Conservation (phyloP, 2,329 filamentous ascomycete species). For the Coleophoma crateriformis region DNA sequence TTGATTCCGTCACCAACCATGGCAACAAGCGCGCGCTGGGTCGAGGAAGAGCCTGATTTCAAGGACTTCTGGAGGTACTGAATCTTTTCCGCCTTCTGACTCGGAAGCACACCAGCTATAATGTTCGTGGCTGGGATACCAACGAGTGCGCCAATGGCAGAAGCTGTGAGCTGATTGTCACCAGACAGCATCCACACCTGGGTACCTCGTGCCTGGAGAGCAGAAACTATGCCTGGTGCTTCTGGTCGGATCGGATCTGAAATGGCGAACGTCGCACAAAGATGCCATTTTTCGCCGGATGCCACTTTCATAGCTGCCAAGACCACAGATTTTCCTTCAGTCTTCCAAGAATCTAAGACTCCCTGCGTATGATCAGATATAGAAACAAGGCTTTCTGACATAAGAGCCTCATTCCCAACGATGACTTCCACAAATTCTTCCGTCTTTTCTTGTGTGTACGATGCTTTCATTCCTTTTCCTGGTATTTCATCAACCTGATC, state of each 20-base stretch:
- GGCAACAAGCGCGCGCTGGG: slow-evolving; percentile 53
- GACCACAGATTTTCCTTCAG: slow-evolving; percentile 57
- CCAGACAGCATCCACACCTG: slow-evolving; percentile 90
- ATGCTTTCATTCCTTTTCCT: slow-evolving; percentile 64
- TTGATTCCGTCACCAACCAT: slow-evolving; percentile 90
- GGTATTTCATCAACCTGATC: slow-evolving; percentile 58
- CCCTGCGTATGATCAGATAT: slow-evolving; percentile 30
- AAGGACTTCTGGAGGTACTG: slow-evolving; percentile 47
- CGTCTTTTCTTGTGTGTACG: slow-evolving; percentile 29
- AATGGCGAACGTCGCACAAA: slow-evolving; percentile 67
- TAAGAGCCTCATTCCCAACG: slow-evolving; percentile 69
- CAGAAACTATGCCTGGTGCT: slow-evolving; percentile 56
- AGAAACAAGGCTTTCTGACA: slow-evolving; percentile 42
- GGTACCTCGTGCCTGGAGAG: slow-evolving; percentile 60
- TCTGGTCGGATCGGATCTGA: slow-evolving; percentile 78
- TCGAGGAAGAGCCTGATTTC: slow-evolving; percentile 17
- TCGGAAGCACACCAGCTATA: slow-evolving; percentile 81
- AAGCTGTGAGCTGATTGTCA: slow-evolving; percentile 81
- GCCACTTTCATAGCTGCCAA: slow-evolving; percentile 42
- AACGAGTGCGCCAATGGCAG: slow-evolving; percentile 68
- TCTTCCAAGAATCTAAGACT: slow-evolving; percentile 51
- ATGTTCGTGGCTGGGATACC: slow-evolving; percentile 71
- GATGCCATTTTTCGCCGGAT: slow-evolving; percentile 33
- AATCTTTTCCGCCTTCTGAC: slow-evolving; percentile 73
- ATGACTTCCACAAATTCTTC: slow-evolving; percentile 43